Percentiles rank a stretch among this genome's conserved stretches.
Evolutionary conservation across 2,329 filamentous ascomycete genomes (phyloP).

Genomic region (Neurospora crassa): DNA sequence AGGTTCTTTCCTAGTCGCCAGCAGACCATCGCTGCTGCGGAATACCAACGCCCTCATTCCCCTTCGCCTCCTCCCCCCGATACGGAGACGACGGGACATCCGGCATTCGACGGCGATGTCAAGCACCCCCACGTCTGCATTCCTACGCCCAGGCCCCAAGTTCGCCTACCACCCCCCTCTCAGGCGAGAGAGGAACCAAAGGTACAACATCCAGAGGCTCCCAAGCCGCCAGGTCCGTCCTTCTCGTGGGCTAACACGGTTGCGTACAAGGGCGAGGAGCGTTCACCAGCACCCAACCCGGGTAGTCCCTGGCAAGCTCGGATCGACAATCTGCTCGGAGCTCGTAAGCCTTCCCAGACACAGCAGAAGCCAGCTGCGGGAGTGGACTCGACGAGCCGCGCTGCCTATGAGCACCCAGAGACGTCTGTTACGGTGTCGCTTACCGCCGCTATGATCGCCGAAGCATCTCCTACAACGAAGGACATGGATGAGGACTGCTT

Average conservation of each 20-base stretch:
- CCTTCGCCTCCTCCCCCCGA: conserved; percentile 66
- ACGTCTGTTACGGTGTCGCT: conserved; percentile 60
- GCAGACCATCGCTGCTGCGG: conserved; percentile 23
- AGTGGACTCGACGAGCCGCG: conserved; percentile 59
- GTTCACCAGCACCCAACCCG: conserved; percentile 3
- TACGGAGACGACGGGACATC: conserved; percentile 49
- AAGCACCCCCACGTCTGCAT: conserved; percentile 59
- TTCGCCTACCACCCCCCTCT: conserved; percentile 63
- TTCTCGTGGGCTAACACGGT: conserved; percentile 15
- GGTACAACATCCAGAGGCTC: conserved; percentile 1
- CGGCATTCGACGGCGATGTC: conserved; percentile 59
- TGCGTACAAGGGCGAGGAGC: conserved; percentile 13
- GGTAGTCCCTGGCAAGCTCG: conserved; percentile 56
- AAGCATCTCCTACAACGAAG: conserved; percentile 45
- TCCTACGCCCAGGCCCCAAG: conserved; percentile 62
- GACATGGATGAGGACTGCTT: conserved; percentile 72
- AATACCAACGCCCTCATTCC: conserved; percentile 34
- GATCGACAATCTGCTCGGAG: conserved; percentile 70
- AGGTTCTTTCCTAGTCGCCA: conserved; percentile 46
- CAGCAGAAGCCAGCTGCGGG: conserved; percentile 45
- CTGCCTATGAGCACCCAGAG: conserved; percentile 45
- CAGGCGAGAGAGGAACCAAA: conserved; percentile 23
- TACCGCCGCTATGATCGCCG: conserved; percentile 27
- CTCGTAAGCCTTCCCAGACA: conserved; percentile 45
- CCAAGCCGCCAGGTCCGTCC: conserved; percentile 10